phyloP scores from a whole-genome alignment of 2,329 filamentous ascomycete genomes.

The Colletotrichum gigasporum region DNA sequence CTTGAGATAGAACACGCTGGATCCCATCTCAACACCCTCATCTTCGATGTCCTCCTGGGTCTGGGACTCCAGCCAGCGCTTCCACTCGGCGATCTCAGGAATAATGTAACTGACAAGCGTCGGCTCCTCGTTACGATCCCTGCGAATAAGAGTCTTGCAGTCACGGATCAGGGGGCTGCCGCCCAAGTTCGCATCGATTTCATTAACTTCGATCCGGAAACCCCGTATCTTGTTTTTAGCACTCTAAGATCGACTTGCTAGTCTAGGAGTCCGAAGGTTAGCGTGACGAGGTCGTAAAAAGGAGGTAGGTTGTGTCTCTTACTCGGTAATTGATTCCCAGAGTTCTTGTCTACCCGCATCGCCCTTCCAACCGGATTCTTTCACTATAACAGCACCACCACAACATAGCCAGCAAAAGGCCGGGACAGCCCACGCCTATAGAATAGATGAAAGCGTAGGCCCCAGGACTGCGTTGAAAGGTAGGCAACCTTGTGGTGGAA shows the following conservation, averaged over 20 bases:
- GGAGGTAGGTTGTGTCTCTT: background rate
- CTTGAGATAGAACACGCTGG: constrained; percentile 53
- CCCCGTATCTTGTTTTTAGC: no score
- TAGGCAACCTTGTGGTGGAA: background rate
- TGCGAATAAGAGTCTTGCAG: no score
- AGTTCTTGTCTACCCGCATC: background rate
- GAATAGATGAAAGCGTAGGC: background rate
- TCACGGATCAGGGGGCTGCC: no score
- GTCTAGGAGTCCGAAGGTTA: background rate
- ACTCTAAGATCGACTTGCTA: background rate
- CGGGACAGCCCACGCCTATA: background rate
- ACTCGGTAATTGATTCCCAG: background rate
- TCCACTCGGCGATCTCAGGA: constrained; percentile 77
- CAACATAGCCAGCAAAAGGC: background rate
- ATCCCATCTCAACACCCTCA: constrained; percentile 57
- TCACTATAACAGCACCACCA: background rate
- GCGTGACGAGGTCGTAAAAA: background rate
- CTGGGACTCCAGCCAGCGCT: constrained; percentile 68
- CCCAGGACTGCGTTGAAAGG: background rate
- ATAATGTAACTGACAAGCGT: no score
- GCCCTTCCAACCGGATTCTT: background rate
- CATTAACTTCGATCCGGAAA: no score
- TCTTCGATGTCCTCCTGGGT: constrained; percentile 65
- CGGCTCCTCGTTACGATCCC: no score
- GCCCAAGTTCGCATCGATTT: no score